phyloP scores from a whole-genome alignment of 2,329 filamentous ascomycete species.

The Epichloe bromicola region DNA sequence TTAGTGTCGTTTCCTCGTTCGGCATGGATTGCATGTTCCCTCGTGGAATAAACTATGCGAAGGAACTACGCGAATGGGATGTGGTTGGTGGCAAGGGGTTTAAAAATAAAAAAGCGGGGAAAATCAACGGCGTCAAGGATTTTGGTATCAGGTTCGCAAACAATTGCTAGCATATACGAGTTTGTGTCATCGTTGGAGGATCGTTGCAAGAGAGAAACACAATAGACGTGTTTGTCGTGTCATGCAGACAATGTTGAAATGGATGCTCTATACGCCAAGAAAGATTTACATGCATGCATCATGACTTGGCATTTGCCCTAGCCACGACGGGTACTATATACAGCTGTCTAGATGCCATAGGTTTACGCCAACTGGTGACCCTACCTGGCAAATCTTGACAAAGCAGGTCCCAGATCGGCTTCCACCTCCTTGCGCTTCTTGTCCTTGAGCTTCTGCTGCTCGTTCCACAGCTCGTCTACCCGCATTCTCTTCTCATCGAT shows the following conservation, averaged over 20 bases:
- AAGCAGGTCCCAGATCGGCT: constrained; percentile 68
- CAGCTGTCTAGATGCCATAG: background rate
- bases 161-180: background rate
- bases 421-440: constrained; percentile 50
- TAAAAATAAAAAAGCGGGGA: background rate
- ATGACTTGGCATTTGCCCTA: background rate
- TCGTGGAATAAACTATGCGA: too few relatives aligned
- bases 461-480: constrained; percentile 70
- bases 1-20: constrained; percentile 25
- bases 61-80: too few relatives aligned
- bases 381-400: constrained; percentile 74
- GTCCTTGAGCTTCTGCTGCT: constrained; percentile 54
- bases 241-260: background rate
- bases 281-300: background rate
- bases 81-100: background rate
- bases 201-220: background rate
- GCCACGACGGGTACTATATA: constrained; percentile 10
- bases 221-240: background rate
- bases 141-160: background rate
- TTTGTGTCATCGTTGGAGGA: background rate
- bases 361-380: constrained; percentile 35
- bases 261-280: background rate
- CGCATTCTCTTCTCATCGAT: constrained; percentile 89
- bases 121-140: background rate
- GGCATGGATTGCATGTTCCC: too few relatives aligned